phyloP scores from a whole-genome alignment of 495 filamentous ascomycete species.

The Aspergillus asperescens region DNA sequence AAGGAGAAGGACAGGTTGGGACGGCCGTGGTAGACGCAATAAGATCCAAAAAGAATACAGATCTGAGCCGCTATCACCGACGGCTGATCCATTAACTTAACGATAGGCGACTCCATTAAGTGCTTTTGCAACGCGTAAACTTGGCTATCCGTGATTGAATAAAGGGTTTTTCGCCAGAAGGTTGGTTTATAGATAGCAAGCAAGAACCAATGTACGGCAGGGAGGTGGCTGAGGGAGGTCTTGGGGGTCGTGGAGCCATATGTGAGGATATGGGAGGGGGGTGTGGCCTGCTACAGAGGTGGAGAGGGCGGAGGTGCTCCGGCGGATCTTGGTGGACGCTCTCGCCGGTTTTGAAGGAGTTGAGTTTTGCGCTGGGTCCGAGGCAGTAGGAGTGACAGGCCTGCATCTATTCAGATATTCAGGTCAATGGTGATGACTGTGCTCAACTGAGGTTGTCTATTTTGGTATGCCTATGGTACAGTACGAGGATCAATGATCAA shows the following conservation, averaged over 20 bases:
- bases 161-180: conserved; percentile 24
- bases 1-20: conserved; percentile 32
- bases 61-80: conserved; percentile 27
- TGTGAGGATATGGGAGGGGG: conserved; percentile 21
- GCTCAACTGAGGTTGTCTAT: too few species aligned
- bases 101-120: conserved; percentile 20
- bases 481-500: too few species aligned
- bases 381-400: not conserved
- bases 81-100: conserved; percentile 33
- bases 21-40: conserved; percentile 33
- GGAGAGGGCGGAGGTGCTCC: conserved; percentile 20
- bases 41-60: conserved; percentile 31
- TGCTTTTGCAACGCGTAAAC: conserved; percentile 23
- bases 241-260: conserved; percentile 25
- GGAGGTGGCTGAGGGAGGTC: conserved; percentile 19
- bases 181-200: conserved; percentile 29
- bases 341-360: conserved; percentile 21
- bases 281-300: conserved; percentile 22
- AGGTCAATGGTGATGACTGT: too few species aligned
- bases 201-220: conserved; percentile 32
- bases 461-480: too few species aligned
- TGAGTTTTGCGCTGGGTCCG: conserved; percentile 21
- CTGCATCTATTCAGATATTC: too few species aligned
- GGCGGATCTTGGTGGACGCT: conserved; percentile 25
- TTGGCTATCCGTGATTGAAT: conserved; percentile 23